Evolutionary conservation across 441 rosid genomes (phyloP).

Genomic region (Bruguiera hainesii): DNA sequence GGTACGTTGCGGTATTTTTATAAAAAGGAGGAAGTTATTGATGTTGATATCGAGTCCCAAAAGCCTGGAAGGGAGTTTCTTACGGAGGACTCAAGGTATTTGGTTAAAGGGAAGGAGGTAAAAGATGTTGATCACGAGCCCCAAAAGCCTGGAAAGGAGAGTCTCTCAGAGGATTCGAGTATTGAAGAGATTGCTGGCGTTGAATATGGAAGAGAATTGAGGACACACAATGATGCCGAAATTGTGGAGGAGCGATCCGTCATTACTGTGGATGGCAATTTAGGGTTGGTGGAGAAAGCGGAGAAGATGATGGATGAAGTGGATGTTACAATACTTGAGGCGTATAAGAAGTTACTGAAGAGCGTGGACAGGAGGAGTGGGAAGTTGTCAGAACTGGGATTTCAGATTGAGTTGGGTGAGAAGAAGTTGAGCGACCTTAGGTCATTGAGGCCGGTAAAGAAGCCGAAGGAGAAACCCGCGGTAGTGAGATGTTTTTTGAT

Average conservation of each 20-base stretch:
- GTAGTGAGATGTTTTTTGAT: conserved; percentile 33
- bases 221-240: conserved; percentile 32
- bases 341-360: conserved; percentile 63
- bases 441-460: conserved; percentile 39
- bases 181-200: conserved; percentile 44
- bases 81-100: conserved; percentile 47
- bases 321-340: conserved; percentile 39
- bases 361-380: conserved; percentile 42
- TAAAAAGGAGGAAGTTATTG: conserved; percentile 38
- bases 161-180: conserved; percentile 50
- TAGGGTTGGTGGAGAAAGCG: conserved; percentile 36
- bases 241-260: conserved; percentile 40
- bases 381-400: conserved; percentile 45
- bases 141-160: conserved; percentile 28
- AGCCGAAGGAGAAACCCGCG: conserved; percentile 35
- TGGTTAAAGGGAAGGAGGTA: conserved; percentile 28
- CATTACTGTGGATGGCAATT: conserved; percentile 35
- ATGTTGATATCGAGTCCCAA: conserved; percentile 35
- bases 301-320: conserved; percentile 37
- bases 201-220: conserved; percentile 35
- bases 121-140: conserved; percentile 41
- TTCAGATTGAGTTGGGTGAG: conserved; percentile 55
- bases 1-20: conserved; percentile 34
- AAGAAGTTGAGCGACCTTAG: conserved; percentile 34
- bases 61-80: conserved; percentile 27